Conservation (phyloP, 768 basidiomycete species). For the Leccinum arenicola region DNA sequence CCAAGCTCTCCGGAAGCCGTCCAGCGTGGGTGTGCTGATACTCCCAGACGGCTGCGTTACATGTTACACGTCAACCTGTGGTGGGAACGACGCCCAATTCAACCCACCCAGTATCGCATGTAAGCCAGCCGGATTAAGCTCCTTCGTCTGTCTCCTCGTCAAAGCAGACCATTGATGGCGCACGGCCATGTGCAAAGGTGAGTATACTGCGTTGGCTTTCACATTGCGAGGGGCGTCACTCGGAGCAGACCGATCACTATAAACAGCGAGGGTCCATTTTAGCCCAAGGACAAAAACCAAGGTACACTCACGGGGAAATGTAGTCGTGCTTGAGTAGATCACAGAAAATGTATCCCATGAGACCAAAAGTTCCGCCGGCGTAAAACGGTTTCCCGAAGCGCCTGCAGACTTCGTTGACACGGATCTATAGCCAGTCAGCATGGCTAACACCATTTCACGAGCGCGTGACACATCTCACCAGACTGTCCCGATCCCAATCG, state of each 20-base stretch:
- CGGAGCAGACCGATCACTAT: slow-evolving; percentile 61
- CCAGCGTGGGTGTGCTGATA: slow-evolving; percentile 61
- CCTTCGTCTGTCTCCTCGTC: slow-evolving; percentile 76
- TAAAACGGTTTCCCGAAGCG: slow-evolving; percentile 77
- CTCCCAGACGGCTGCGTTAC: slow-evolving; percentile 72
- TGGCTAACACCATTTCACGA: background rate
- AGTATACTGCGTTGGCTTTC: slow-evolving; percentile 61
- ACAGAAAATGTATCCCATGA: slow-evolving; percentile 92
- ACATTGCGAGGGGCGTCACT: slow-evolving; percentile 58
- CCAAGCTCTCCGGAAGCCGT: slow-evolving; percentile 50
- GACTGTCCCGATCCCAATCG: slow-evolving; percentile 64
- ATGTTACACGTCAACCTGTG: slow-evolving; percentile 13
- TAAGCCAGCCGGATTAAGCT: slow-evolving; percentile 71
- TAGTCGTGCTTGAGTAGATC: slow-evolving; percentile 88
- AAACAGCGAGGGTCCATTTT: slow-evolving; percentile 8
- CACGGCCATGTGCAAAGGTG: slow-evolving; percentile 60
- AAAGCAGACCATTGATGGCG: slow-evolving; percentile 66
- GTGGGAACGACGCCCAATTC: slow-evolving; percentile 1
- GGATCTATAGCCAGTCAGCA: slow-evolving; percentile 40
- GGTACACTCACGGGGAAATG: slow-evolving; percentile 68
- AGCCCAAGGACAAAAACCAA: slow-evolving; percentile 4
- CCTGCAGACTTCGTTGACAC: slow-evolving; percentile 78
- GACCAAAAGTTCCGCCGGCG: slow-evolving; percentile 87
- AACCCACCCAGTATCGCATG: slow-evolving; percentile 70
- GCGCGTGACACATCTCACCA: slow-evolving; percentile 50